These are phyloP conservation scores for Aspergillus hortae DNA, from an alignment of 2,329 filamentous ascomycete genomes.

Conservation along the genomic window DNA sequence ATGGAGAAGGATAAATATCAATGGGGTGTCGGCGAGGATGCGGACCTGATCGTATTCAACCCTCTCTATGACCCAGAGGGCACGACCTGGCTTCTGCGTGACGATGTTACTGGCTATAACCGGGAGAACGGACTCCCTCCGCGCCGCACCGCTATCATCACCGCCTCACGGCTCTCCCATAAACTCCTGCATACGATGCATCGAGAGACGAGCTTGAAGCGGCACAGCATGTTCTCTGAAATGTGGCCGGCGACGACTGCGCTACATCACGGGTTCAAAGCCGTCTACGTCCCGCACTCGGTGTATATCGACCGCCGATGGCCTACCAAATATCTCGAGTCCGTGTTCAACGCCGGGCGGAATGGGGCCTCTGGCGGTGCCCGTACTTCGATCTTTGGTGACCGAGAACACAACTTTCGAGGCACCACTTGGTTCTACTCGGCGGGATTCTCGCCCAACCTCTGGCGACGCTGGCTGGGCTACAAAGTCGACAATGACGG, in stretches of 20 bases:
- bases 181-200: constrained; percentile 84
- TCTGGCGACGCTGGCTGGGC: constrained; percentile 85
- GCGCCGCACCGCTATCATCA: constrained; percentile 84
- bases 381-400: constrained; percentile 70
- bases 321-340: constrained; percentile 73
- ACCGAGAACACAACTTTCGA: constrained; percentile 82
- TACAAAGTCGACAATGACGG: constrained; percentile 74
- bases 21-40: constrained; percentile 88
- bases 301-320: constrained; percentile 83
- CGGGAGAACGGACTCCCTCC: constrained; percentile 57
- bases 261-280: constrained; percentile 88
- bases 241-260: constrained; percentile 92
- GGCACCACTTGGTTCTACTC: constrained; percentile 93
- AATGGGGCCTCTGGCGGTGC: constrained; percentile 73
- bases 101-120: constrained; percentile 84
- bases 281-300: constrained; percentile 85
- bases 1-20: constrained; percentile 76
- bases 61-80: constrained; percentile 87
- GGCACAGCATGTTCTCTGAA: constrained; percentile 89
- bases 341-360: constrained; percentile 73
- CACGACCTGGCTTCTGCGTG: constrained; percentile 76
- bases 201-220: constrained; percentile 76
- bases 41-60: constrained; percentile 87
- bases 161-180: constrained; percentile 76
- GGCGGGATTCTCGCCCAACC: constrained; percentile 71